A percentile compares a stretch with the other conserved stretches of the same genome.
Evolutionary conservation across 805 yeast genomes (phyloP).

Genomic region (Pichia ethanolica): DNA sequence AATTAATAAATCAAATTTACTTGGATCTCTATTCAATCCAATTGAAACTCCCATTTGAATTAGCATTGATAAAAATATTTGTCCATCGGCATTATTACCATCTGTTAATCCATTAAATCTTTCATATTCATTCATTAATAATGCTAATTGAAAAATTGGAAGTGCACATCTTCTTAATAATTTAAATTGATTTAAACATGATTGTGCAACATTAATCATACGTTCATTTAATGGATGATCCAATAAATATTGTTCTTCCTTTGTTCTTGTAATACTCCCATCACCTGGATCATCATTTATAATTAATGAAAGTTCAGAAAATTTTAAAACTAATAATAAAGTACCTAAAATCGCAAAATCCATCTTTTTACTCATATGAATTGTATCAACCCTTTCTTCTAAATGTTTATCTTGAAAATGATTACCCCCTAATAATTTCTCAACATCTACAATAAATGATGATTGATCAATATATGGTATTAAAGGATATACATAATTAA

Average conservation of each 20-base stretch:
- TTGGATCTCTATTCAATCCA: constrained; percentile 66
- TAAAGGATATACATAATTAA: constrained; percentile 38
- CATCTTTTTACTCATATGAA: constrained; percentile 34
- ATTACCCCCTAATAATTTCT: constrained; percentile 29
- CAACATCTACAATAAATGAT: constrained; percentile 28
- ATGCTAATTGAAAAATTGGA: constrained; percentile 46
- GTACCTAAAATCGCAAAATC: constrained; percentile 44
- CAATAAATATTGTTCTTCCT: constrained; percentile 30
- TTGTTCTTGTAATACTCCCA: constrained; percentile 23
- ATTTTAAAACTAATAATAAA: constrained; percentile 36
- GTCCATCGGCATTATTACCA: constrained; percentile 37
- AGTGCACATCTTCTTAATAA: constrained; percentile 41
- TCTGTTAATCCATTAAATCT: constrained; percentile 45
- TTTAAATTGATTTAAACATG: constrained; percentile 50
- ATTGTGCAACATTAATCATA: constrained; percentile 41
- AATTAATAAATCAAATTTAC: constrained; percentile 29
- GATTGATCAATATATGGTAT: constrained; percentile 39
- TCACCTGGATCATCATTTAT: constrained; percentile 19
- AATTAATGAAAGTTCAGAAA: constrained; percentile 36
- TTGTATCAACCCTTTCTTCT: constrained; percentile 25
- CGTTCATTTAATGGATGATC: constrained; percentile 40
- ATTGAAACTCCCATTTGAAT: constrained; percentile 61
- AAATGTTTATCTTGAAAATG: constrained; percentile 21
- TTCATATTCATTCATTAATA: constrained; percentile 44
- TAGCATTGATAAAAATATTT: constrained; percentile 46